These are phyloP conservation scores for Calamus simplicifolius DNA, from an alignment of 176 grass and related monocot species.

Conservation along the genomic window DNA sequence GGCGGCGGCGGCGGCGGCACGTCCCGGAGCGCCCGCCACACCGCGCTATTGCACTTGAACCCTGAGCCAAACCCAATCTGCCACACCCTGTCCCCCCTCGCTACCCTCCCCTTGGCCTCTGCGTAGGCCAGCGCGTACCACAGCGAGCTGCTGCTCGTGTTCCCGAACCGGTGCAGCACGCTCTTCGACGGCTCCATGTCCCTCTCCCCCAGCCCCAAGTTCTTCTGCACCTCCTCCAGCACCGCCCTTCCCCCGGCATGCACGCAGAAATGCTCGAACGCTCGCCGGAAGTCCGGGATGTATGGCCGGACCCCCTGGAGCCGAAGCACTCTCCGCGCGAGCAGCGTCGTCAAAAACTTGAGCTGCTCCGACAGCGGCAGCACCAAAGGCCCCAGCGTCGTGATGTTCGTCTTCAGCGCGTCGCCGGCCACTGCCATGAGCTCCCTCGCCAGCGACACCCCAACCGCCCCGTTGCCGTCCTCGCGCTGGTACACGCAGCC, in stretches of 20 bases:
- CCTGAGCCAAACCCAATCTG: constrained; percentile 53
- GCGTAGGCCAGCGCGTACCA: constrained; percentile 78
- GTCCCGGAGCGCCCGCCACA: too few species aligned
- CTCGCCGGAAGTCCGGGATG: constrained; percentile 66
- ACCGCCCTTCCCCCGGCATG: constrained; percentile 70
- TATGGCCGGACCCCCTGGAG: constrained; percentile 16
- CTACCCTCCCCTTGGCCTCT: constrained; percentile 44
- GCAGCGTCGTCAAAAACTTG: constrained; percentile 44
- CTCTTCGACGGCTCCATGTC: constrained; percentile 68
- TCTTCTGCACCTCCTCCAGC: constrained; percentile 63
- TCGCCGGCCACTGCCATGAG: constrained; percentile 78
- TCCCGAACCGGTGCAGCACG: constrained; percentile 62
- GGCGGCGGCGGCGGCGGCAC: too few species aligned
- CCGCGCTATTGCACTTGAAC: constrained; percentile 24
- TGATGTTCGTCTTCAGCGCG: constrained; percentile 80
- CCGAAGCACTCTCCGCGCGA: constrained; percentile 27
- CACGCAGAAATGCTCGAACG: constrained; percentile 88
- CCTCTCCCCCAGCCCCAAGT: constrained; percentile 30
- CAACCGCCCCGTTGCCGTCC: constrained; percentile 32
- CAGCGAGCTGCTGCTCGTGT: constrained; percentile 63
- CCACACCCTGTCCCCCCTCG: constrained; percentile 19
- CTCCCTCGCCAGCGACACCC: constrained; percentile 57
- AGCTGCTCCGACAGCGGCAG: constrained; percentile 59
- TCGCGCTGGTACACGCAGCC: constrained; percentile 77
- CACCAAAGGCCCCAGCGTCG: constrained; percentile 60